These are phyloP conservation scores for Neofusicoccum umdonicola DNA, from an alignment of 2,329 filamentous ascomycete genomes.

Conservation along the genomic window DNA sequence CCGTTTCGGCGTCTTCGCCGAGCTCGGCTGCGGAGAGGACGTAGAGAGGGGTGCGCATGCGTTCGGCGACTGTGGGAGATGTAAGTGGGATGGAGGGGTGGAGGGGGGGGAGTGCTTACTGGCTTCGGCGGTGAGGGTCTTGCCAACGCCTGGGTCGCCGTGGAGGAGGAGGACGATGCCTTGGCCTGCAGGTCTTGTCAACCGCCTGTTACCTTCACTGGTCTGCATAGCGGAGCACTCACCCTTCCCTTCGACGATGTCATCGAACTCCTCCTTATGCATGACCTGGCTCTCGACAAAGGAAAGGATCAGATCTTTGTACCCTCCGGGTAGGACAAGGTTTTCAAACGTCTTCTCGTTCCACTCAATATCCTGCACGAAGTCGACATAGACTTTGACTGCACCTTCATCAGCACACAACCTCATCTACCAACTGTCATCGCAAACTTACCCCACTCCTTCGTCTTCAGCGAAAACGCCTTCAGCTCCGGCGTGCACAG, in stretches of 20 bases:
- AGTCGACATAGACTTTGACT: no score
- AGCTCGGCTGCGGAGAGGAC: conserved; percentile 24
- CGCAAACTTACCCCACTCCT: no score
- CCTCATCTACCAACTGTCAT: no score
- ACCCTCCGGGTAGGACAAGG: conserved; percentile 27
- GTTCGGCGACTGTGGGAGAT: conserved; percentile 21
- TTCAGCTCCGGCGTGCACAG: no score
- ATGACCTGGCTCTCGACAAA: conserved; percentile 24
- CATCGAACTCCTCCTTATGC: conserved; percentile 24
- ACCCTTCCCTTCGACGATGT: conserved; percentile 35
- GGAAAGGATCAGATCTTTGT: conserved; percentile 28
- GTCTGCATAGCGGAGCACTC: background rate
- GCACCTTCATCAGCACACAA: no score
- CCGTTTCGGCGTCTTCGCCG: conserved; percentile 14
- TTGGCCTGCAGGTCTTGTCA: conserved; percentile 18
- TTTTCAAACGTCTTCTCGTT: conserved; percentile 29
- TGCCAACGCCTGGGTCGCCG: conserved; percentile 27
- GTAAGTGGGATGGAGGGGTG: background rate
- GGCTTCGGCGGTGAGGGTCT: conserved; percentile 27
- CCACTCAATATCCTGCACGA: conserved; percentile 27
- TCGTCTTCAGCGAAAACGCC: no score
- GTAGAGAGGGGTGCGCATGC: conserved; percentile 24
- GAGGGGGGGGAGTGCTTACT: background rate
- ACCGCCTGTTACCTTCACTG: background rate
- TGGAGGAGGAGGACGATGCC: conserved; percentile 25